Conservation (phyloP, 1,284 basidiomycete genomes). For the Schizophyllum commune region DNA sequence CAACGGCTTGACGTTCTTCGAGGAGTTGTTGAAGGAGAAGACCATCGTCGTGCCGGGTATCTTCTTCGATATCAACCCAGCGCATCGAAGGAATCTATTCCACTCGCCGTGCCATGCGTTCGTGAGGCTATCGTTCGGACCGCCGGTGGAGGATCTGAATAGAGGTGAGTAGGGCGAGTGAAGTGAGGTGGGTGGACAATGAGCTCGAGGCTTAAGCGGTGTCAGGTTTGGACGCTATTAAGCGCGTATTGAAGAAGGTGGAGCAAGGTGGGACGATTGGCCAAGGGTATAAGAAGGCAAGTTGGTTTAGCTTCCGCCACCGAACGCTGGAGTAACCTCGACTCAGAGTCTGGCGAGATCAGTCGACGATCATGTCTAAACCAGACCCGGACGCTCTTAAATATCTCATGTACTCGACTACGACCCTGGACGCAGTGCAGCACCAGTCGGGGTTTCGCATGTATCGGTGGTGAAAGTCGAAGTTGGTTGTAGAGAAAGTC, state of each 20-base stretch:
- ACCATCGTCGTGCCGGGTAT: slow-evolving; percentile 87
- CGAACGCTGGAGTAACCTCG: too few relatives aligned
- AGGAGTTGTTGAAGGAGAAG: slow-evolving; percentile 87
- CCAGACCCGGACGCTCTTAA: too few relatives aligned
- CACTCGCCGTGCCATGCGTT: slow-evolving; percentile 89
- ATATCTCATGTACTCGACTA: too few relatives aligned
- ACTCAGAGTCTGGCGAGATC: too few relatives aligned
- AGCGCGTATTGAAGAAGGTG: slow-evolving; percentile 66
- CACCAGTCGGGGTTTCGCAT: too few relatives aligned
- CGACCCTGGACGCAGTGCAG: too few relatives aligned
- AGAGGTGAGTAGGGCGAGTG: slow-evolving; percentile 40
- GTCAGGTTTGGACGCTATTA: slow-evolving; percentile 78
- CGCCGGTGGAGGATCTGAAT: slow-evolving; percentile 76
- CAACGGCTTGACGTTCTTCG: slow-evolving; percentile 93
- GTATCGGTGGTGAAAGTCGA: too few relatives aligned
- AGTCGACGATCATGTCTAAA: too few relatives aligned
- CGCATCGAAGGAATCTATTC: slow-evolving; percentile 82
- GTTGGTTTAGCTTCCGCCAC: too few relatives aligned
- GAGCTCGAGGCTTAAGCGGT: not conserved
- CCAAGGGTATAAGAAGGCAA: slow-evolving; percentile 37
- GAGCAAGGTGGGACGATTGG: slow-evolving; percentile 62
- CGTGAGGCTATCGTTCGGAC: slow-evolving; percentile 83
- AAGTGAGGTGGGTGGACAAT: not conserved
- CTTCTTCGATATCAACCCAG: slow-evolving; percentile 83
- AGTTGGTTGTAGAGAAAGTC: too few relatives aligned